Percentiles rank a stretch among this genome's conserved stretches.
These are phyloP conservation scores for Jaenimonas drosophilae DNA, from an alignment of 208 protist genomes.

Conservation along the genomic window DNA sequence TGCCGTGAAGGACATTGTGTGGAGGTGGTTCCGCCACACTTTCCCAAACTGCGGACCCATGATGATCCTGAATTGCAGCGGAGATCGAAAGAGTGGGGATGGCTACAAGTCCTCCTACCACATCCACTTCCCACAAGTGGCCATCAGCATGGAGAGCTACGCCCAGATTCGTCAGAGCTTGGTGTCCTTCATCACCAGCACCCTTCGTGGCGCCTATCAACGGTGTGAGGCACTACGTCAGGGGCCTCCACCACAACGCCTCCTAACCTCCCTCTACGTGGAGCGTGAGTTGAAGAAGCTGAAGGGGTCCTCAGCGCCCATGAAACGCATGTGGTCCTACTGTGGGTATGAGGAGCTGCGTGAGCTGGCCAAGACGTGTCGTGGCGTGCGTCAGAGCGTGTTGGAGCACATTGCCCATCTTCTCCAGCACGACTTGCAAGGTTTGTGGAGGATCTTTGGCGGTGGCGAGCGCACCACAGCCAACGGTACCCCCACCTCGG, in stretches of 20 bases:
- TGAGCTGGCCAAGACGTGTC: conserved; percentile 5
- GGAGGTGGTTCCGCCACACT: conserved; percentile 20
- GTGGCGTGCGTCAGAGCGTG: conserved; percentile 8
- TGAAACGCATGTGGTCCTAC: conserved; percentile 9
- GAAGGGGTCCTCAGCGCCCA: neutral
- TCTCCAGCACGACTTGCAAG: neutral
- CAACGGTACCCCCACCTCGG: conserved; percentile 5
- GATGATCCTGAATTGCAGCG: conserved; percentile 38
- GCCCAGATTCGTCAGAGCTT: neutral
- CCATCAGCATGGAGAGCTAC: conserved; percentile 15
- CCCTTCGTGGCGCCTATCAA: neutral
- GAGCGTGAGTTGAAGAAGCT: neutral
- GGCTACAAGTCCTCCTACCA: conserved; percentile 47
- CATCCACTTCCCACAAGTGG: conserved; percentile 53
- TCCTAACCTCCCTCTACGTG: neutral
- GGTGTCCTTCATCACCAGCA: neutral
- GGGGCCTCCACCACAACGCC: no score
- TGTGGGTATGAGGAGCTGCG: conserved; percentile 8
- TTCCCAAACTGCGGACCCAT: conserved; percentile 16
- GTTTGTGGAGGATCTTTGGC: no score
- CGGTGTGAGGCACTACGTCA: no score
- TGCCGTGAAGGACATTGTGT: conserved; percentile 23
- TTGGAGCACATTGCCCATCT: conserved; percentile 15
- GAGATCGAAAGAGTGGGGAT: conserved; percentile 15
- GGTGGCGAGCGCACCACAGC: neutral